A percentile compares a stretch with the other conserved stretches of the same genome.
Evolutionary conservation across 768 basidiomycete genomes (phyloP).

Genomic region (Nidularia sp.): DNA sequence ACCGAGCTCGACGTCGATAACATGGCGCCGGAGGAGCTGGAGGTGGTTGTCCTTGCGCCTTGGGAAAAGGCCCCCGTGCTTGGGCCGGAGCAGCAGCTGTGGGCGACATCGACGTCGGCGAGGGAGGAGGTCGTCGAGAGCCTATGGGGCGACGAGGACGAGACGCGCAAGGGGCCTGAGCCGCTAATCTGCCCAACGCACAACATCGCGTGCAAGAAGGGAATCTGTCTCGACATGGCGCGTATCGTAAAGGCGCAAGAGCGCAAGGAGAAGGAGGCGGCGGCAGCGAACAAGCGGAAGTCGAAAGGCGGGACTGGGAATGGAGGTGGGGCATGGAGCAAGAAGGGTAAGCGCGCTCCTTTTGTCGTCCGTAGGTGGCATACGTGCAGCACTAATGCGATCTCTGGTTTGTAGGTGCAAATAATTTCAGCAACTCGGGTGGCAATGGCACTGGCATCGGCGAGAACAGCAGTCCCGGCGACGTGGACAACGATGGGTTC

Average conservation of each 20-base stretch:
- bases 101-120: background rate
- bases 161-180: background rate
- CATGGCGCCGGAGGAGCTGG: conserved; percentile 12
- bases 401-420: too few species aligned
- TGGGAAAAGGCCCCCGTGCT: conserved; percentile 12
- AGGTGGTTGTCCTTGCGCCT: conserved; percentile 3
- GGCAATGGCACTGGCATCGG: too few species aligned
- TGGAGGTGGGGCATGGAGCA: too few species aligned
- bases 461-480: too few species aligned
- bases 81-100: background rate
- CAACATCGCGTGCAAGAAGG: conserved; percentile 27
- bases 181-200: conserved; percentile 21
- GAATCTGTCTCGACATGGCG: conserved; percentile 28
- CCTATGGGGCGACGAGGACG: background rate
- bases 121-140: background rate
- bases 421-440: too few species aligned
- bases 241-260: conserved; percentile 20
- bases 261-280: conserved; percentile 9
- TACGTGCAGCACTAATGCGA: too few species aligned
- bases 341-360: too few species aligned
- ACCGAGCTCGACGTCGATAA: conserved; percentile 3
- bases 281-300: conserved; percentile 4
- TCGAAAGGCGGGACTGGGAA: background rate
- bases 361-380: too few species aligned
- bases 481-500: too few species aligned